A percentile compares a stretch with the other conserved stretches of the same genome.
These are phyloP conservation scores for Escovopsis sp. DNA, from an alignment of 2,329 filamentous ascomycete species.

Conservation along the genomic window DNA sequence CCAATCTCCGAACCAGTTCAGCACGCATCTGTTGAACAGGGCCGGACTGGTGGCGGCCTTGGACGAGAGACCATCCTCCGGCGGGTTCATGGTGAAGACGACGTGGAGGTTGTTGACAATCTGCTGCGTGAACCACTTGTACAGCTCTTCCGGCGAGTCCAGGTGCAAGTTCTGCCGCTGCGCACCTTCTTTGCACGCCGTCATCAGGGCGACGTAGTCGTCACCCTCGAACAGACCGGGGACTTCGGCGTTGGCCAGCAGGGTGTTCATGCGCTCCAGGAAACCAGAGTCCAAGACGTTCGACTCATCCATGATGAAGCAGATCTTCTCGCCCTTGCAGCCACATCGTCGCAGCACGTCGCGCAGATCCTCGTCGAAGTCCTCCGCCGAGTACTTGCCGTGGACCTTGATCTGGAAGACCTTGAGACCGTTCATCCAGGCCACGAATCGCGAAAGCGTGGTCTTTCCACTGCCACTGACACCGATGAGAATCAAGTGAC, in stretches of 20 bases:
- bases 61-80: slow-evolving; percentile 83
- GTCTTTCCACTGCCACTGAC: slow-evolving; percentile 98
- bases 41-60: slow-evolving; percentile 97
- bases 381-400: slow-evolving; percentile 92
- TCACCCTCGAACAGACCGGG: slow-evolving; percentile 98
- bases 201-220: slow-evolving; percentile 96
- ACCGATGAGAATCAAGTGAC: slow-evolving; percentile 94
- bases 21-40: slow-evolving; percentile 96
- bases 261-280: slow-evolving; percentile 96
- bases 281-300: slow-evolving; percentile 98
- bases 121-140: slow-evolving; percentile 99
- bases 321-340: slow-evolving; percentile 98
- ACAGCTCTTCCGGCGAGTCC: slow-evolving; percentile 97
- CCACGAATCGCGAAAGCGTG: slow-evolving; percentile 91
- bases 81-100: slow-evolving; percentile 99
- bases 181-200: slow-evolving; percentile 94
- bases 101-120: slow-evolving; percentile 98
- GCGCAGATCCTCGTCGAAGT: slow-evolving; percentile 95
- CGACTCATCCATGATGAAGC: slow-evolving; percentile 99
- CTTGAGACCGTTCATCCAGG: slow-evolving; percentile 99
- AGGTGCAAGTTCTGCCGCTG: slow-evolving; percentile 89
- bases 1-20: slow-evolving; percentile 99
- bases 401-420: slow-evolving; percentile 99
- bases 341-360: slow-evolving; percentile 87
- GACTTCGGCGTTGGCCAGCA: slow-evolving; percentile 98